Conservation (phyloP, 108 stramenopile species). For the Parietichytrium sp. region DNA sequence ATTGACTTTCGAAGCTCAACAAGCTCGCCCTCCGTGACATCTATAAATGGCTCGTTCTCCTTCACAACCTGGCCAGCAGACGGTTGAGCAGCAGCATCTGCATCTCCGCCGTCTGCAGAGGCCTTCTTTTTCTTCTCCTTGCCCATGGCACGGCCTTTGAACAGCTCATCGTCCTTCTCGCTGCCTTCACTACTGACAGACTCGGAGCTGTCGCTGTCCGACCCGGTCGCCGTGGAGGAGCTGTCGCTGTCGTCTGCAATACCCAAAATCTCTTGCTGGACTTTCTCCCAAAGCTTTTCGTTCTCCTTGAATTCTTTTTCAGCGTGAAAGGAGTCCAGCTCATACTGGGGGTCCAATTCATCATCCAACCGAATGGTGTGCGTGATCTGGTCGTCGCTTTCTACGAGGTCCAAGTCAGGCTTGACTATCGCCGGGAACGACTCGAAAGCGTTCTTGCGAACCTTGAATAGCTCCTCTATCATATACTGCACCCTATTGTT, state of each 20-base stretch:
- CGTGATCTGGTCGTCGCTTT: conserved; percentile 94
- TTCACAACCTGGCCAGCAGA: not conserved
- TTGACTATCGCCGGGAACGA: conserved; percentile 68
- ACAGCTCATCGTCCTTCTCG: conserved; percentile 56
- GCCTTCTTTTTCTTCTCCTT: not conserved
- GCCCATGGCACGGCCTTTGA: not conserved
- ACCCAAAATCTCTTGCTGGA: conserved; percentile 88
- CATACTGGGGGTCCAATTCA: conserved; percentile 77
- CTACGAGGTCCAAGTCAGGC: conserved; percentile 90
- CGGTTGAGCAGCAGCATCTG: not conserved
- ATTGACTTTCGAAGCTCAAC: conserved; percentile 93
- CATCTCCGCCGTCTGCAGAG: not conserved
- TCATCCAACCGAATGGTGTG: conserved; percentile 92
- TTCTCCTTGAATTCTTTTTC: conserved; percentile 78
- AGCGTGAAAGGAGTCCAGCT: conserved; percentile 74
- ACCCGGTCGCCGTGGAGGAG: conserved; percentile 53
- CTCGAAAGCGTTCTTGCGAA: conserved; percentile 70
- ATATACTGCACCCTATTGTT: conserved; percentile 86
- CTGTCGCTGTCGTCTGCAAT: conserved; percentile 54
- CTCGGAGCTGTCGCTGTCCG: conserved; percentile 49
- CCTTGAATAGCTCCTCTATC: conserved; percentile 81
- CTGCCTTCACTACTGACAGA: conserved; percentile 63
- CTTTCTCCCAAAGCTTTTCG: conserved; percentile 80
- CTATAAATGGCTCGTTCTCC: conserved; percentile 40
- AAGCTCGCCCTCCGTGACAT: conserved; percentile 73